These are phyloP conservation scores for Penicillium coffeae DNA, from an alignment of 495 filamentous ascomycete genomes.

Conservation along the genomic window DNA sequence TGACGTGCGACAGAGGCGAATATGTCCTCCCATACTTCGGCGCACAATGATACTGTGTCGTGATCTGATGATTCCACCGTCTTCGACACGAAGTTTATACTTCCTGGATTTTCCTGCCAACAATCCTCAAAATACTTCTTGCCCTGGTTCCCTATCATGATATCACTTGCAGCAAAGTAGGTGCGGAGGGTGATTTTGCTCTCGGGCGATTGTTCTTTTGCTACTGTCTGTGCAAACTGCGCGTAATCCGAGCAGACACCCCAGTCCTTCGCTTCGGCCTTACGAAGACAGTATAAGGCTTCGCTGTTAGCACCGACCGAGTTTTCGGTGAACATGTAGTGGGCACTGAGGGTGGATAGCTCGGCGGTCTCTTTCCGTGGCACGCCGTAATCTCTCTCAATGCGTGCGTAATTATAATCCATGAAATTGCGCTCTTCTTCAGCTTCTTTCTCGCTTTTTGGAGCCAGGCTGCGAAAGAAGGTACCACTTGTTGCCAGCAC, in stretches of 20 bases:
- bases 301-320: constrained; percentile 32
- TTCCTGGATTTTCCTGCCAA: constrained; percentile 15
- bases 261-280: constrained; percentile 20
- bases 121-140: constrained; percentile 31
- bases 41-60: constrained; percentile 24
- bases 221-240: constrained; percentile 16
- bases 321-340: constrained; percentile 23
- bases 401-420: constrained; percentile 9
- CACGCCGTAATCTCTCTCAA: constrained; percentile 22
- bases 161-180: constrained; percentile 28
- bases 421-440: constrained; percentile 4
- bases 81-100: constrained; percentile 13
- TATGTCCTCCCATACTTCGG: constrained; percentile 20
- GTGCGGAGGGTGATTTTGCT: constrained; percentile 10
- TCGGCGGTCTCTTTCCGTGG: constrained; percentile 15
- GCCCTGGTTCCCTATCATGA: constrained; percentile 27
- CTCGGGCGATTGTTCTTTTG: neutral
- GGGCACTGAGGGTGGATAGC: constrained; percentile 12
- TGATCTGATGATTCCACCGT: constrained; percentile 24
- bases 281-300: constrained; percentile 30
- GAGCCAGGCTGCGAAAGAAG: constrained; percentile 8
- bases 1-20: constrained; percentile 8
- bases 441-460: neutral
- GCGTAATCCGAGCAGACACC: constrained; percentile 28
- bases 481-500: constrained; percentile 19